Evolutionary conservation across 139 green algal species (phyloP), one percentile per base, ranked within the genome.

Genomic region (Coelastrella sp.): DNA sequence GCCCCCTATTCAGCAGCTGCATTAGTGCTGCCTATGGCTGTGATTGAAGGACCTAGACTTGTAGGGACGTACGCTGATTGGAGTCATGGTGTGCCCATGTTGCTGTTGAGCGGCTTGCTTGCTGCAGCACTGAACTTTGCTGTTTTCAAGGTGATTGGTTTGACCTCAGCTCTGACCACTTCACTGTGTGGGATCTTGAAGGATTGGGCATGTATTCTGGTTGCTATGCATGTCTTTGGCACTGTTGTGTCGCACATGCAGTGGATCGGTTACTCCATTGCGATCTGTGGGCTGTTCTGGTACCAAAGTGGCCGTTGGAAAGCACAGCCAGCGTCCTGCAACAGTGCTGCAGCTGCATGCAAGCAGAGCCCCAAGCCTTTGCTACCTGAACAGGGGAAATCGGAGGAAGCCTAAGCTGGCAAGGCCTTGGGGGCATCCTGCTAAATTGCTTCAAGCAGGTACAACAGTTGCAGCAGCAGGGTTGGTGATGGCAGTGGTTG

Each of bases 261-360:
- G 75, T 90, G 86, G 86, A 9, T 72, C 6, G 86, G 86, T 59
- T 90, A 90, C 86, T 72, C 57, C 8, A 56, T 90, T 22, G 86
- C 86, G 10, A 66, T 90, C 14, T 56, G 24, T 22, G 86, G 86
- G 4, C 57, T 90, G 25, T 10, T 84, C 0, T 90, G 86, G 86
- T 90, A 89, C 73, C 68, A 76, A 3, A 27, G 17, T 27, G 68
- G 68, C 19, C 17, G 19, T 17, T 27, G n/a, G 17, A 76, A 76
- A 19, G 68, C 68, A 49, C 35, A 1, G 35, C 35, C 35, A 49
- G 35, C 35, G 35, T 49, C 35, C 35, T 49, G 35, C 35, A 49
- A 49, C 35, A 49, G 35, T 49, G 63, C 63, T 70, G 12, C 63
- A 15, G 63, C 12, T 70, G 63, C 63, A 20, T 12, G 63, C 63